Base-by-base conservation (phyloP, 225 moss, liverwort and hornwort genomes). In the Pleurozium schreberi region DNA sequence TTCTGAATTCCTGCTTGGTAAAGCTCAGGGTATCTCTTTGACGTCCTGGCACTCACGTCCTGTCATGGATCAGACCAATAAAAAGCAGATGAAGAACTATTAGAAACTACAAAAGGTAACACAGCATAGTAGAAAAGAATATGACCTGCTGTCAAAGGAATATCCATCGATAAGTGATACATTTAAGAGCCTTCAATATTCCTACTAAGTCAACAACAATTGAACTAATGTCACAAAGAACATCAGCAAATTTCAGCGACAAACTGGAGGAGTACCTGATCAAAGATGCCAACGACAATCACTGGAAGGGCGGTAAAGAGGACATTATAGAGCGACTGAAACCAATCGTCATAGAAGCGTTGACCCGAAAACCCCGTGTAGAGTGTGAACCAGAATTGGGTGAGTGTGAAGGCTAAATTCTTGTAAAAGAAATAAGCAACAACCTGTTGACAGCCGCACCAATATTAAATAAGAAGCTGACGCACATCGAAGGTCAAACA, bases 381-480 rank as follows among this genome's bases (percentile, higher is more conserved):
- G n/a, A 95, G 88, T 70, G 95, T 98, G 91, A 98, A 98, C 98
- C 98, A 98, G 88, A 98, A 98, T 84, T 97, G 98, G 80, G 97
- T 96, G 84, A 98, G 89, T 58, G 97, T 96, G 75, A 97, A 98
- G 23, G 97, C 94, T 78, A 98, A 89, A 88, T 98, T 98, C 84
- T 98, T 98, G 93, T 98, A 98, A 89, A 98, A 98, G 88, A 98
- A 98, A 88, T 98, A 98, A 78, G 95, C 95, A 76, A 98, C 98
- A 43, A 95, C 96, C 96, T 96, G 93, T 88, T 76, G 81, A 81
- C 86, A 89, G 73, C 45, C 80, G 47, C 66, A 87, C 80, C 81
- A 90, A 88, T 86, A 84, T 75, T 86, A 47, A 50, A 84, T 86
- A 18, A 83, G 45, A 83, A 91, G 49, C 47, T 73, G 62, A 63